Base-by-base conservation (phyloP, 768 basidiomycete genomes). In the Strobilomyces dryophilus region DNA sequence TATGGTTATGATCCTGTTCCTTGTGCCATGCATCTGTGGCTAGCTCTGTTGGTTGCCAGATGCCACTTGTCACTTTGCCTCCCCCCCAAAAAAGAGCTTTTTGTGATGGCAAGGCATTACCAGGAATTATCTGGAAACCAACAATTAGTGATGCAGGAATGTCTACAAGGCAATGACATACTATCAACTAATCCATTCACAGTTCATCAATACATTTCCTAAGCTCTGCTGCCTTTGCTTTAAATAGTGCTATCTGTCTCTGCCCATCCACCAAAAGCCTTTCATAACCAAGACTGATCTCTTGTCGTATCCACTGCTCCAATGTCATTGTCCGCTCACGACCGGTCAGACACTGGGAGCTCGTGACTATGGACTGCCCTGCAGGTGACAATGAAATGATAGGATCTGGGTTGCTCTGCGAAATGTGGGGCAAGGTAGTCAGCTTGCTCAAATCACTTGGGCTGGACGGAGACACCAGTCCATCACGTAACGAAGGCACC, bases 221-320 rank as follows among this genome's bases (percentile, higher is more conserved):
- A 34, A 73, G 59, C 49, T 74, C 75, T 18, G 61, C 67, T 31
- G 82, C 79, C 52, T 71, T 72, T 52, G 69, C 65, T 60, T 74
- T 72, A 65, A 85, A 83, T 54, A 65, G 55, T 17, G 65, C 67
- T 46, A 86, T 80, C 65, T 76, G 72, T 55, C 68, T 69, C 59
- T 76, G 76, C 4, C 79, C 84, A 54, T 84, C 80, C 43, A 61
- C 60, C 67, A 74, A 66, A 62, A 85, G 75, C 52, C 76, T 80
- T 57, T 85, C 82, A 58, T 80, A 83, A 68, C 90, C 79, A 43
- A 80, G 68, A 57, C 76, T 77, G 66, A 90, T 87, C 70, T 92
- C 89, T 58, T 82, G 79, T 50, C 85, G 76, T 53, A 92, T 83
- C 81, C 89, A 89, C 62, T 93, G 82, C 62, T 93, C 91, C 45